Evolutionary conservation across 225 moss, liverwort and hornwort species (phyloP), one percentile per base, ranked within the genome.

Genomic region (Physcomitrium patens): DNA sequence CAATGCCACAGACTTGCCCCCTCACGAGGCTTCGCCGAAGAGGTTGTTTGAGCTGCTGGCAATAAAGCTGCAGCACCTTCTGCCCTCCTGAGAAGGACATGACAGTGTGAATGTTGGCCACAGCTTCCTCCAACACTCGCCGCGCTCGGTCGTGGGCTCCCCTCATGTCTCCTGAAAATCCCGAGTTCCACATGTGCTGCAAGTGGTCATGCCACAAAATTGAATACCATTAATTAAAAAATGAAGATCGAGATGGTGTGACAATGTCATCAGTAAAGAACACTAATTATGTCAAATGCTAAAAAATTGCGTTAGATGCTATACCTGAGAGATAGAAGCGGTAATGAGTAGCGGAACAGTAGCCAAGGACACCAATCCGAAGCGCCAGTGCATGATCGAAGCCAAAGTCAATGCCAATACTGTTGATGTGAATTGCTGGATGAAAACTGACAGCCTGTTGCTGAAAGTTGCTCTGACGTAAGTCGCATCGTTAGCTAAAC

Each of bases 151-250:
- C 84, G 47, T 93, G 91, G 15, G 83, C 86, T 59, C 89, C 91
- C 70, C 84, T 87, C 69, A 86, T 84, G 65, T 91, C 93, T 69
- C 91, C 93, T 16, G 91, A 86, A 67, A 93, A 93, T 42, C 93
- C 93, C 69, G 86, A 83, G 80, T 91, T 89, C 93, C 93, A 93
- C 48, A 91, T 56, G 81, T 93, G 89, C 93, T 93, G 91, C 75
- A 78, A 26, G 3, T 7, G 45, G 27, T 45, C 73, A 63, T 52
- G 63, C 12, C 23, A 27, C 8, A 51, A 10, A 5, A 75, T 22
- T 31, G 20, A 15, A 50, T 47, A 42, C 59, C 11, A 1, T 49
- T 3, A 49, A 49, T 11, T 13, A 3, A 12, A 74, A 55, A 11
- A 27, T n/a, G 51, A 74, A 23, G 24, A 44, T 11, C 31, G 31